These are phyloP conservation scores for Aleurites moluccanus DNA, from an alignment of 441 rosid genomes.

Conservation along the genomic window DNA sequence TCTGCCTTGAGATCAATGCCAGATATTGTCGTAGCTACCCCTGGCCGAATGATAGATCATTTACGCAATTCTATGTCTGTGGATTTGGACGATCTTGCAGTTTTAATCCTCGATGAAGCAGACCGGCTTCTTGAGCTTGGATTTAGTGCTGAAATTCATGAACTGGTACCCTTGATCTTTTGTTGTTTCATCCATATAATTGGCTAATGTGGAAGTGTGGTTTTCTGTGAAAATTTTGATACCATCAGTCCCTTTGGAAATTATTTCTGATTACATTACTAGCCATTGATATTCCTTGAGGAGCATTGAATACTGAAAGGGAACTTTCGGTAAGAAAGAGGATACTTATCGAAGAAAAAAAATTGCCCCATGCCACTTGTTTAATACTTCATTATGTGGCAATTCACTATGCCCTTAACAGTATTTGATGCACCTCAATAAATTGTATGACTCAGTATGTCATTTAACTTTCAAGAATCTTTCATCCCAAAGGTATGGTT, in stretches of 20 bases:
- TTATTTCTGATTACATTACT: neutral
- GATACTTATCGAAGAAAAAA: neutral
- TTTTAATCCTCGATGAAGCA: conserved; percentile 94
- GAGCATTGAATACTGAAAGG: neutral
- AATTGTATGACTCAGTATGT: neutral
- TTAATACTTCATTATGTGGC: neutral
- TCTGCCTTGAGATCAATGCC: conserved; percentile 93
- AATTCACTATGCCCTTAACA: neutral
- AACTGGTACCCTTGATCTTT: conserved; percentile 58
- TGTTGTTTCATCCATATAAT: conserved; percentile 5
- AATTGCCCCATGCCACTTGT: neutral
- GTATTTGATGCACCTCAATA: neutral
- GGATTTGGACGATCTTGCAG: conserved; percentile 88
- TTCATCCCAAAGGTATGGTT: neutral
- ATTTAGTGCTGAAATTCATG: conserved; percentile 87
- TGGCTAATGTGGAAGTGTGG: neutral
- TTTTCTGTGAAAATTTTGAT: neutral
- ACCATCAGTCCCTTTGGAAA: neutral
- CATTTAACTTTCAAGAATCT: neutral
- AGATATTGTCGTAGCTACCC: conserved; percentile 98
- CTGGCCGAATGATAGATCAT: conserved; percentile 98
- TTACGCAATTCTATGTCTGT: conserved; percentile 94
- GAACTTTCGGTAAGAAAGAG: neutral
- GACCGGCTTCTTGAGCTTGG: conserved; percentile 98
- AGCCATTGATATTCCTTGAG: neutral